A percentile compares a stretch with the other conserved stretches of the same genome.
Evolutionary conservation across 2,329 filamentous ascomycete species (phyloP).

Genomic region (Tricladium varicosporioides): DNA sequence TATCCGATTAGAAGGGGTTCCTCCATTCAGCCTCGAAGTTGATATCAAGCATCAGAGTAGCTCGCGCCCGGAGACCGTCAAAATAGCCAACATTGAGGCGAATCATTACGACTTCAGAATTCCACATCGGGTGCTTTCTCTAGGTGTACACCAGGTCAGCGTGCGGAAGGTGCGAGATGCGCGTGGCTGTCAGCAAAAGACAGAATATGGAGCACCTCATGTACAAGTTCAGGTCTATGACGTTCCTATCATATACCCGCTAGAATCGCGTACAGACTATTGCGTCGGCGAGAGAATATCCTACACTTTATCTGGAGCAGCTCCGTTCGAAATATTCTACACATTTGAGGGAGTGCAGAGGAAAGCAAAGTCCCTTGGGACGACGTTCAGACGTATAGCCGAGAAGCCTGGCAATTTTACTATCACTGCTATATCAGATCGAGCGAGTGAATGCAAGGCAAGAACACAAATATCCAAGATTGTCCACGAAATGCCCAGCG

Average conservation of each 20-base stretch:
- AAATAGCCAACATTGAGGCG: constrained; percentile 74
- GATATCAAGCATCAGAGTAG: constrained; percentile 90
- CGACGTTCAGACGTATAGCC: constrained; percentile 88
- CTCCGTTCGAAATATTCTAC: constrained; percentile 92
- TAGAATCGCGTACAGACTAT: constrained; percentile 83
- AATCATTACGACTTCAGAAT: constrained; percentile 78
- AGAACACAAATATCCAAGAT: constrained; percentile 73
- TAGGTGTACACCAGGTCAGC: constrained; percentile 85
- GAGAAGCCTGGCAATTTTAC: constrained; percentile 86
- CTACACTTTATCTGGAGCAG: constrained; percentile 85
- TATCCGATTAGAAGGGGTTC: constrained; percentile 75
- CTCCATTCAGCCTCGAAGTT: constrained; percentile 88
- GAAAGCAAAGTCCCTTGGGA: constrained; percentile 76
- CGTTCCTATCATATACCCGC: constrained; percentile 83
- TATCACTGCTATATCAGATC: constrained; percentile 84
- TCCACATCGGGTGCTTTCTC: constrained; percentile 77
- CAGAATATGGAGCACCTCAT: constrained; percentile 67
- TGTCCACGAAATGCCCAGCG: constrained; percentile 90
- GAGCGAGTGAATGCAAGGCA: constrained; percentile 83
- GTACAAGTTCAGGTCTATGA: constrained; percentile 93
- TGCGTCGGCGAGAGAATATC: constrained; percentile 94
- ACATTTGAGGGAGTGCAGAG: constrained; percentile 76
- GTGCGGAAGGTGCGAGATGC: constrained; percentile 89
- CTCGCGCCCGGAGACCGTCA: constrained; percentile 75
- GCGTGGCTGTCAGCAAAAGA: constrained; percentile 79